Evolutionary conservation across 1,139 yeast genomes (phyloP).

Genomic region (Meyerozyma sp.): DNA sequence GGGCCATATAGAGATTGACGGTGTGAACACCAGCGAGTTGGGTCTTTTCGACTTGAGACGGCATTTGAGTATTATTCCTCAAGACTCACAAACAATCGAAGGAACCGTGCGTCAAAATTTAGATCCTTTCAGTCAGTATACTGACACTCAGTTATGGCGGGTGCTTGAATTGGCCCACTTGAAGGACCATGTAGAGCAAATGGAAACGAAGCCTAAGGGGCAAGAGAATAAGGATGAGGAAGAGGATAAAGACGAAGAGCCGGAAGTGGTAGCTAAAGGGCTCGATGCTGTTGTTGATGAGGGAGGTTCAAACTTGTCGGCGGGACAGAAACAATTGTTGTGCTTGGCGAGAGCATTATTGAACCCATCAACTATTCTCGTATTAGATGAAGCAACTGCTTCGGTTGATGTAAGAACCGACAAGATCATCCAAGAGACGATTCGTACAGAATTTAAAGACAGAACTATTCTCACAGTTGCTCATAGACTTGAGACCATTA

Average conservation of each 20-base stretch:
- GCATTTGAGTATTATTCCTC: conserved; percentile 33
- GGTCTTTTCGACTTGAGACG: conserved; percentile 32
- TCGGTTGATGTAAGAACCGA: conserved; percentile 36
- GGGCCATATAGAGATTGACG: conserved; percentile 31
- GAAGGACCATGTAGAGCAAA: conserved; percentile 24
- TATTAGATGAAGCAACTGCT: conserved; percentile 36
- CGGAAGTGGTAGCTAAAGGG: conserved; percentile 10
- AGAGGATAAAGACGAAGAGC: conserved; percentile 10
- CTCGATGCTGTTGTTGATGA: conserved; percentile 21
- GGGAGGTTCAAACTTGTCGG: conserved; percentile 33
- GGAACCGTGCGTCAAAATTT: conserved; percentile 32
- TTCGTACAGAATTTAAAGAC: conserved; percentile 25
- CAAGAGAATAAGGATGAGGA: conserved; percentile 15
- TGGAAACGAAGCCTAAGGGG: conserved; percentile 23
- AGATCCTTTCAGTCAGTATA: conserved; percentile 27
- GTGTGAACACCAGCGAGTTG: conserved; percentile 22
- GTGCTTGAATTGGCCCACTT: conserved; percentile 32
- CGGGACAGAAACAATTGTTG: conserved; percentile 34
- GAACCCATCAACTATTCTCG: conserved; percentile 26
- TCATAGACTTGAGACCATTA: conserved; percentile 31
- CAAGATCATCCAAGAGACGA: conserved; percentile 29
- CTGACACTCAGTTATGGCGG: conserved; percentile 28
- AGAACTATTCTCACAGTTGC: conserved; percentile 34
- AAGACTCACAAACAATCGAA: conserved; percentile 32
- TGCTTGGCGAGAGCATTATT: conserved; percentile 34